These are phyloP conservation scores for Salvia hispanica DNA, from an alignment of 257 asterid species.

Conservation along the genomic window DNA sequence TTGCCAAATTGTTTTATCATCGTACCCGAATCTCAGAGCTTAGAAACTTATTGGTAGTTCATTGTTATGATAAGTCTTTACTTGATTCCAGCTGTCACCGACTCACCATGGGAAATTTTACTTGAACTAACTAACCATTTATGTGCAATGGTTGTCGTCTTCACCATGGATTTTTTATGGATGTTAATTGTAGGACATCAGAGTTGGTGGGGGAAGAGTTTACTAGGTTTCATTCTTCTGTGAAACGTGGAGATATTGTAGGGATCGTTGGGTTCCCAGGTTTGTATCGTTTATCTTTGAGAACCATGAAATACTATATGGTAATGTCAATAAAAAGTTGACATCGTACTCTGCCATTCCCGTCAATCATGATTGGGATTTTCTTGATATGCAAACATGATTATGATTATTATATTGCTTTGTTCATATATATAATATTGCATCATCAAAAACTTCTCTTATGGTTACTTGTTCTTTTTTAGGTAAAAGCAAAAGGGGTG, in stretches of 20 bases:
- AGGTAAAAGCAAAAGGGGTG: conserved; percentile 89
- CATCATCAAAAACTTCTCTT: conserved; percentile 1
- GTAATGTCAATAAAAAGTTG: background rate
- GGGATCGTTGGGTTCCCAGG: conserved; percentile 94
- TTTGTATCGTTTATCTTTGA: background rate
- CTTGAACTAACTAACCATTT: background rate
- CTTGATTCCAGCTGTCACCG: background rate
- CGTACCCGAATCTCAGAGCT: background rate
- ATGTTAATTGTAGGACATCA: conserved; percentile 54
- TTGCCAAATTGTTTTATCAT: background rate
- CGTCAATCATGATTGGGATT: background rate
- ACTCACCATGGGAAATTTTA: background rate
- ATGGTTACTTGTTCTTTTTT: background rate
- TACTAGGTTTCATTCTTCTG: conserved; percentile 62
- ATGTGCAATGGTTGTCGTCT: background rate
- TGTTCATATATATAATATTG: background rate
- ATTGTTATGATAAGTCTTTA: background rate
- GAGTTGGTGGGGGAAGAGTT: conserved; percentile 64
- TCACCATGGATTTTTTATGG: background rate
- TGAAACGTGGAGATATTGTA: conserved; percentile 85
- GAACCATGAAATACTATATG: background rate
- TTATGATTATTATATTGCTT: background rate
- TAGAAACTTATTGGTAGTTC: background rate
- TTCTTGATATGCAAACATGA: background rate
- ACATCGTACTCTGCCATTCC: too few species aligned